Evolutionary conservation across 257 asterid genomes (phyloP), one percentile per base, ranked within the genome.

Genomic region (Striga asiatica): DNA sequence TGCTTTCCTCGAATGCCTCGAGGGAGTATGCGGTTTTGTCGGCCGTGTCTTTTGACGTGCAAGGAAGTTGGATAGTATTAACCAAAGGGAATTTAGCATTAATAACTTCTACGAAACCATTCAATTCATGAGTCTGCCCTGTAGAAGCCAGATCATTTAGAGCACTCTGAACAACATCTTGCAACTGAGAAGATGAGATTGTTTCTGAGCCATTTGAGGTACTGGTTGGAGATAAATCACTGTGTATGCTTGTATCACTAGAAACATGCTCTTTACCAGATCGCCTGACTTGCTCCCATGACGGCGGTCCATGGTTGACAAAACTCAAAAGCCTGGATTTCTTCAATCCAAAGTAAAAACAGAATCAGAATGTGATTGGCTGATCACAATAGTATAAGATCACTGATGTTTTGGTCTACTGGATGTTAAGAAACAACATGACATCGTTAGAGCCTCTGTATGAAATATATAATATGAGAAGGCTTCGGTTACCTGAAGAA

Each of bases 301-400:
- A 62, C 38, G 83, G 88, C 55, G 94, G 85, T 14, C 77, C 83
- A 68, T 68, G 74, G 66, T 82, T 74, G 49, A 78, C 76, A 61
- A 82, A 70, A 73, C 88, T 81, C 61, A 79, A 74, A 52, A 88
- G 88, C 84, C 82, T 88, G 80, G 99, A 92, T 92, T 81, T 88
- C 99, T 92, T 71, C 61, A 71, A 62, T 61, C 50, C 61, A 55
- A 80, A 78, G 31, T 34, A 56, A 53, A 25, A 55, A 62, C 42
- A 39, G 50, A 61, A 49, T 67, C 48, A 67, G 68, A 54, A 71
- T 43, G 46, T 56, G 20, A 18, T 53, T 8, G n/a, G n/a, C n/a
- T n/a, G n/a, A n/a, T n/a, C n/a, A n/a, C n/a, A n/a, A 20, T 51
- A n/a, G 59, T 65, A 52, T 16, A 58, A 29, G 27, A 10, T 37